Conservation (phyloP, 139 green algal species). For the Chlamydomonas applanata region DNA sequence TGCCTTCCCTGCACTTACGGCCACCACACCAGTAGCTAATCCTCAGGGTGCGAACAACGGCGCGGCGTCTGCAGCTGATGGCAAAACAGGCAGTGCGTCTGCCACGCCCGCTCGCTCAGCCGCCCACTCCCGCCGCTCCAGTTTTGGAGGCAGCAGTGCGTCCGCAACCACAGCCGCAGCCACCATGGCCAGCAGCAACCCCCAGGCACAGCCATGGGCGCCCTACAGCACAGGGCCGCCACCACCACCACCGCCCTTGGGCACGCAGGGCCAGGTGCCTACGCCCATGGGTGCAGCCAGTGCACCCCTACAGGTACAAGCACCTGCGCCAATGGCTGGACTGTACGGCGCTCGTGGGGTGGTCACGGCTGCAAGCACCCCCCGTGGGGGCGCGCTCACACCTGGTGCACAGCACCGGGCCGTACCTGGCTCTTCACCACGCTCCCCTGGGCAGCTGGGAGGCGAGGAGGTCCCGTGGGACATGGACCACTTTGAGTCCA, state of each 20-base stretch:
- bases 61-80: no score
- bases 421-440: no score
- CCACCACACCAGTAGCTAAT: not conserved
- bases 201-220: no score
- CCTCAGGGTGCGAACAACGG: no score
- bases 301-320: no score
- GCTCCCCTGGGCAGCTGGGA: not conserved
- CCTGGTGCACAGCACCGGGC: no score
- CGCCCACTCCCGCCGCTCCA: not conserved
- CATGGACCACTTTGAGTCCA: slow-evolving; percentile 14
- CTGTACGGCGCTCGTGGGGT: not conserved
- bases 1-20: not conserved
- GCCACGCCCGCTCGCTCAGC: not conserved
- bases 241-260: no score
- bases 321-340: not conserved
- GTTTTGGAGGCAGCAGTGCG: not conserved
- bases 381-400: no score
- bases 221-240: no score
- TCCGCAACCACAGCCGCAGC: not conserved
- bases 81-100: not conserved
- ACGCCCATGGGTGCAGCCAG: no score
- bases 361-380: not conserved
- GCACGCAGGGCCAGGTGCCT: no score
- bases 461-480: slow-evolving; percentile 7
- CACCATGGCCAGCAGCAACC: not conserved